Conservation (phyloP, 805 yeast species). For the Komagataella pseudopastoris region DNA sequence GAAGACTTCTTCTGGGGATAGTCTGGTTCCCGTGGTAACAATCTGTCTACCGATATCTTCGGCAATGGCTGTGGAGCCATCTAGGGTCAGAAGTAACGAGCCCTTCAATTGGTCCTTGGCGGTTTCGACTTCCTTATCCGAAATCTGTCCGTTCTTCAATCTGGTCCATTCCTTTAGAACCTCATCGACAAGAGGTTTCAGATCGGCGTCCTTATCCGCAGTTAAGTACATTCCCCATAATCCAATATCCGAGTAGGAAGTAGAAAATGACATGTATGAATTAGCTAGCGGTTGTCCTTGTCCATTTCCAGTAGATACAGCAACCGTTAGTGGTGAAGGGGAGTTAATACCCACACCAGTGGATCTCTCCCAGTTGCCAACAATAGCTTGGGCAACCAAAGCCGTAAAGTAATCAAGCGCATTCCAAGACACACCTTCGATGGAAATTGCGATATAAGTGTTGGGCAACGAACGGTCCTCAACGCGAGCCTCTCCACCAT, state of each 20-base stretch:
- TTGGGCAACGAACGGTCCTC: slow-evolving; percentile 75
- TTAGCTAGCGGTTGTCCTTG: slow-evolving; percentile 66
- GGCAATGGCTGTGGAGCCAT: slow-evolving; percentile 91
- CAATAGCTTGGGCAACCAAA: slow-evolving; percentile 88
- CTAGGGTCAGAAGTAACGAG: slow-evolving; percentile 74
- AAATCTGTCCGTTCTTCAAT: slow-evolving; percentile 60
- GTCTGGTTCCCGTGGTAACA: slow-evolving; percentile 79
- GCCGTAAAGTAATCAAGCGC: slow-evolving; percentile 93
- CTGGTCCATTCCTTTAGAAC: slow-evolving; percentile 83
- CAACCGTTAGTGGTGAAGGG: slow-evolving; percentile 74
- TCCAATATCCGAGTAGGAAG: slow-evolving; percentile 95
- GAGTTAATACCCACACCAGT: slow-evolving; percentile 72
- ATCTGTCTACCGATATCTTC: slow-evolving; percentile 97
- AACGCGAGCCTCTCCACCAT: slow-evolving; percentile 77
- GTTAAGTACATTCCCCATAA: slow-evolving; percentile 94
- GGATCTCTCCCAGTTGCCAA: slow-evolving; percentile 96
- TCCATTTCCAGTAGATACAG: slow-evolving; percentile 29
- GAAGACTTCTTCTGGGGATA: slow-evolving; percentile 64
- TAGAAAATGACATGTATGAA: slow-evolving; percentile 91
- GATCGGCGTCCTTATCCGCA: slow-evolving; percentile 58
- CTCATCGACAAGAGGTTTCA: slow-evolving; percentile 58
- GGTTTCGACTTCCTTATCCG: slow-evolving; percentile 80
- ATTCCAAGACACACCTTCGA: slow-evolving; percentile 98
- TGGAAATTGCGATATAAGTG: slow-evolving; percentile 85
- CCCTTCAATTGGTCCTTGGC: slow-evolving; percentile 95